These are phyloP conservation scores for Dictyostelium firmibasis DNA, from an alignment of 78 protist genomes.

Conservation along the genomic window DNA sequence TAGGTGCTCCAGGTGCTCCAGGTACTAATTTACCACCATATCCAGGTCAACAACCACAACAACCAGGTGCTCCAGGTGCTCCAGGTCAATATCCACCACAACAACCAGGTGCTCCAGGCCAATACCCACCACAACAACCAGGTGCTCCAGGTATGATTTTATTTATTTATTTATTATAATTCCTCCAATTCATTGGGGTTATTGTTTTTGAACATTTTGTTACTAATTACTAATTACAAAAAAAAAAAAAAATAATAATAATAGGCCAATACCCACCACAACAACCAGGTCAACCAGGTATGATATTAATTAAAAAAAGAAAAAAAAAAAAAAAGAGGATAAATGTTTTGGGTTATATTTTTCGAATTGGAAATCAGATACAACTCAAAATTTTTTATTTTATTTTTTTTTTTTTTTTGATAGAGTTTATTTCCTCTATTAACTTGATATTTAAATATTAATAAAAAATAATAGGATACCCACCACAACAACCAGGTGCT, in stretches of 20 bases:
- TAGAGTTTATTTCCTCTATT: too few species aligned
- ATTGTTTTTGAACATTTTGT: too few species aligned
- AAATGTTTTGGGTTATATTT: too few species aligned
- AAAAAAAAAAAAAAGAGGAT: too few species aligned
- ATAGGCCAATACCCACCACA: slow-evolving; percentile 56
- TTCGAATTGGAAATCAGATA: too few species aligned
- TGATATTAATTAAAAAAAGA: background rate
- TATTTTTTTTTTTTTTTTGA: too few species aligned
- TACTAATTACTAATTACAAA: too few species aligned
- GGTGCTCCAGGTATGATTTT: background rate
- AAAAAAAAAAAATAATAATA: background rate
- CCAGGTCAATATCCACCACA: slow-evolving; percentile 45
- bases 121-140: background rate
- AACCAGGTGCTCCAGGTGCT: slow-evolving; percentile 59
- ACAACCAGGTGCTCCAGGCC: slow-evolving; percentile 40
- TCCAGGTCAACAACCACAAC: slow-evolving; percentile 59
- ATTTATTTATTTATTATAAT: too few species aligned
- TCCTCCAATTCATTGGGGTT: too few species aligned
- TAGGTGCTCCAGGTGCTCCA: slow-evolving; percentile 1
- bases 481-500: slow-evolving; percentile 22
- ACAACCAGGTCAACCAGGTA: background rate
- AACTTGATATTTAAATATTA: too few species aligned
- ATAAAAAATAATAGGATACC: too few species aligned
- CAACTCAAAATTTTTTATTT: too few species aligned
- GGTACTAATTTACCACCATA: background rate